Evolutionary conservation across 129 eudicot species (phyloP).

Genomic region (Logfia minima): DNA sequence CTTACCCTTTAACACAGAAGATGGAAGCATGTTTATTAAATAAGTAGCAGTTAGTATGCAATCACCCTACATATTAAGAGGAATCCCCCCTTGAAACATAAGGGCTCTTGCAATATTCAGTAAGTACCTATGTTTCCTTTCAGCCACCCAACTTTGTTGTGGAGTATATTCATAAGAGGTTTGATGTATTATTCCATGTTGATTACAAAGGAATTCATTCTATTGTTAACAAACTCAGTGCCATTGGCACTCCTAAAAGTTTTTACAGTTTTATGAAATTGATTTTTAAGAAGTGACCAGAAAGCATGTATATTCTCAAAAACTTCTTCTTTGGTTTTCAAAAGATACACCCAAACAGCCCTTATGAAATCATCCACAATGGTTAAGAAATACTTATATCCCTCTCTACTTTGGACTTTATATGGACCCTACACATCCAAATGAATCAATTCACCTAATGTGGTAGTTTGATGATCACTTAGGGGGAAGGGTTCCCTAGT

Average conservation of each 20-base stretch:
- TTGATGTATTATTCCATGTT: too few relatives aligned
- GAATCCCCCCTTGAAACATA: too few relatives aligned
- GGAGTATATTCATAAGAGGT: too few relatives aligned
- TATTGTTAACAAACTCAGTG: too few relatives aligned
- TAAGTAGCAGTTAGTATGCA: too few relatives aligned
- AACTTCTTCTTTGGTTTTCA: not conserved
- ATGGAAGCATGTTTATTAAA: not conserved
- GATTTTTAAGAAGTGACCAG: not conserved
- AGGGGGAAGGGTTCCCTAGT: not conserved
- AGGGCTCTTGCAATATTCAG: too few relatives aligned
- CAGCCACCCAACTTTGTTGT: too few relatives aligned
- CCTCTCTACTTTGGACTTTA: not conserved
- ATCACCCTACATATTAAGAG: too few relatives aligned
- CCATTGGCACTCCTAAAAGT: not conserved
- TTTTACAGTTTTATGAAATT: too few relatives aligned
- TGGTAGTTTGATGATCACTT: not conserved
- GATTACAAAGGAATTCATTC: too few relatives aligned
- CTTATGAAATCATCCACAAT: not conserved
- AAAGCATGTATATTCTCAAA: too few relatives aligned
- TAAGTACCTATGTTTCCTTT: too few relatives aligned
- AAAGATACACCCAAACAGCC: not conserved
- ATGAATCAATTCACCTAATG: not conserved
- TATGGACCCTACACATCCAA: not conserved
- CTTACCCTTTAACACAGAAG: not conserved
- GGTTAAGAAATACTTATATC: not conserved